Base-by-base conservation (phyloP, 23 red algal species). In the Gracilaria vermiculophylla region DNA sequence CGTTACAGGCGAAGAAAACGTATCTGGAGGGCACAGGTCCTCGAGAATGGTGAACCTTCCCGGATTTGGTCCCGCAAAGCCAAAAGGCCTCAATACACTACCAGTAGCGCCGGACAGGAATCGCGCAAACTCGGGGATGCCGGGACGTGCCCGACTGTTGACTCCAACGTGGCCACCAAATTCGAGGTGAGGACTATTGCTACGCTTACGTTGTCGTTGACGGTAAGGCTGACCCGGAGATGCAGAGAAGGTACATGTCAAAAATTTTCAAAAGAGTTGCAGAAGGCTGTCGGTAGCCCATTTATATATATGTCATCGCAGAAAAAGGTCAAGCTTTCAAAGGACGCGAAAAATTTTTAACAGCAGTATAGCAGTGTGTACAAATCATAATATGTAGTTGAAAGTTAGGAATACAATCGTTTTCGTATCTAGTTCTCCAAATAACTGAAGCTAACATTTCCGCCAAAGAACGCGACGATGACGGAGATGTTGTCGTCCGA, bases 401-500 rank as follows among this genome's bases (percentile, higher is more conserved):
- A 34, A 64, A 80, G 76, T 80, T 61, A 60, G 34, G 23, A 0
- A 0, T 80, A 60, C 37, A 54, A 35, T 51, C 34, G 20, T 41
- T 33, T 40, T 78, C 36, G 13, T 28, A 29, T 67, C 82, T 32
- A 75, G 55, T 31, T 60, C 69, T 24, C 2, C 5, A 83, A 65
- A 65, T 78, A 66, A 50, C 61, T 73, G 41, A 84, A 83, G 25
- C 89, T 83, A 34, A 77, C 70, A 33, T 83, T 57, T 8, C 79
- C 75, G 17, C 69, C 66, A 25, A 98, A 85, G 65, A 93, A 94
- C 32, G 81, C 89, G 17, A 94, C 97, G 41, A 99, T 71, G 2
- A 94, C 97, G 43, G 97, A 94, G 32, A 99, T 90, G 58, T 99
- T 99, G 56, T 99, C 97, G 72, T 70, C 82, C 40, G 81, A 93